phyloP scores from a whole-genome alignment of 768 basidiomycete genomes.

The Hydnomerulius pinastri region DNA sequence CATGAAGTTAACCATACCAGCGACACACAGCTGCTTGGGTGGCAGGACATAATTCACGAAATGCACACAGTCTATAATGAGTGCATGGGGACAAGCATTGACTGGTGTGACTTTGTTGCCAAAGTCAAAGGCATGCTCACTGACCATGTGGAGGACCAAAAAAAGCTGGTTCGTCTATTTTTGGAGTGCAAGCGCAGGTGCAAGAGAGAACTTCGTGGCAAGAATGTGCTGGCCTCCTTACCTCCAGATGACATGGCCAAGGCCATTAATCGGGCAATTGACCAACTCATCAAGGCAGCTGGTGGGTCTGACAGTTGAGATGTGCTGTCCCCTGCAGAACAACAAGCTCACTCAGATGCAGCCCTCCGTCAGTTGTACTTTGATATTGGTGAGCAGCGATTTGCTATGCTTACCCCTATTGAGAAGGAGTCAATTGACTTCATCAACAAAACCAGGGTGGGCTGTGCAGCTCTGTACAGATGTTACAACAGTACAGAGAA shows the following conservation, averaged over 20 bases:
- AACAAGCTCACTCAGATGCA: conserved; percentile 14
- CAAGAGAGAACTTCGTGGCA: conserved; percentile 1
- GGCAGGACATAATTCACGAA: conserved; percentile 6
- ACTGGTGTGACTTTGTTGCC: conserved; percentile 12
- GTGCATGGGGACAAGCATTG: too few relatives aligned
- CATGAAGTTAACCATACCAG: conserved; percentile 28
- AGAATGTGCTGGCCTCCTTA: not conserved
- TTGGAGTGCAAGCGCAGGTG: conserved; percentile 4
- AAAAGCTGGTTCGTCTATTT: conserved; percentile 19
- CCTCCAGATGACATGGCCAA: not conserved
- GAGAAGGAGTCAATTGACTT: conserved; percentile 16
- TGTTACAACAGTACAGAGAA: too few relatives aligned
- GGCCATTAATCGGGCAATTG: not conserved
- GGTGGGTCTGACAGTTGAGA: conserved; percentile 31
- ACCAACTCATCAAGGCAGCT: conserved; percentile 3
- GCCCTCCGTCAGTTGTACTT: conserved; percentile 15
- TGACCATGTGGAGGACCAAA: conserved; percentile 35
- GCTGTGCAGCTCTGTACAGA: too few relatives aligned
- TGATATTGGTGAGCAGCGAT: conserved; percentile 16
- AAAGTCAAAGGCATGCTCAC: conserved; percentile 22
- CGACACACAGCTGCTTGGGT: conserved; percentile 25
- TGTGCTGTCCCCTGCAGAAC: conserved; percentile 20
- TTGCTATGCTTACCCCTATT: conserved; percentile 5
- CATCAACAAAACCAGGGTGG: too few relatives aligned
- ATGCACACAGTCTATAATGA: conserved; percentile 19